Base-by-base conservation (phyloP, 2,329 filamentous ascomycete genomes). In the Proliferodiscus dingleyae region DNA sequence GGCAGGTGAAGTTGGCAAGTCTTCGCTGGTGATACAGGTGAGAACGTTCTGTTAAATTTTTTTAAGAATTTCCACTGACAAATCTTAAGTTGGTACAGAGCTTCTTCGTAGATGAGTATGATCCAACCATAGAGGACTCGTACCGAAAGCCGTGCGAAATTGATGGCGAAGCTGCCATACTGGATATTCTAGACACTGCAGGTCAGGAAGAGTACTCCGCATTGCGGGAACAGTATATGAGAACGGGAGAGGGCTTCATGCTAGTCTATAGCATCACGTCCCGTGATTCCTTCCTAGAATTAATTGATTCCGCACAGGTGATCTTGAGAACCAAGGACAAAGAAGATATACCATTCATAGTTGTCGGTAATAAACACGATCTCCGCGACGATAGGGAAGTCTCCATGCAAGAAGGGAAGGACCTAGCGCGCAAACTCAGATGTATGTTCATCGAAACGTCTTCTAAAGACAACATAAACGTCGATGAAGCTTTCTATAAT, bases 121-220 rank as follows among this genome's bases (percentile, higher is more conserved):
- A 98, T 71, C 93, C 93, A 46, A 98, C 93, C 63, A 97, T 98
- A 64, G 93, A 98, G 86, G 93, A 98, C 67, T 97, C 93, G 53
- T 98, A 98, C 78, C 89, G 93, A 75, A 98, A 98, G 84, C 93
- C 97, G 78, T 97, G 93, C 69, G 85, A 95, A 61, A 95, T 98
- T 68, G 93, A 98, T 67, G 93, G 97, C 61, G 93, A 98, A 72
- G 89, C 96, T 58, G 93, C 93, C 41, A 80, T 98, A 50, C 85
- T 98, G 68, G 93, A 98, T 69, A 93, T 98, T 53, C 83, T 97
- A 66, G 93, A 98, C 70, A 98, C 93, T 44, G 93, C 93, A 53
- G 93, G 93, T 50, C 93, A 98, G 70, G 93, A 98, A 72, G 93
- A 98, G 73, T 98, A 97, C 75, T 95, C 90, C 46, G 93, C 93